phyloP scores from a whole-genome alignment of 805 yeast species.

The Candida krabiensis region DNA sequence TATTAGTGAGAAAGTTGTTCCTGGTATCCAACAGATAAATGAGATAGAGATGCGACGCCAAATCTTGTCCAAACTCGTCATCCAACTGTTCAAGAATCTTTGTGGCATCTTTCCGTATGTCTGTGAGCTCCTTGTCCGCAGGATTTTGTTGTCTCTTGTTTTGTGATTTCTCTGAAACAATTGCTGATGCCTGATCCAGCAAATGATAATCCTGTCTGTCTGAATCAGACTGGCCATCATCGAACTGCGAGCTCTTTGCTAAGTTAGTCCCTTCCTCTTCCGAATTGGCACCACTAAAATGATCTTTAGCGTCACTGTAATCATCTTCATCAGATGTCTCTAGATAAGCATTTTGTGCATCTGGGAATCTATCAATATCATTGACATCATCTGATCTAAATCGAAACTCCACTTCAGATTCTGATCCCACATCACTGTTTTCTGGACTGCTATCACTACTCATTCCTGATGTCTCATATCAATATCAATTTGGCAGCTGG shows the following conservation, averaged over 20 bases:
- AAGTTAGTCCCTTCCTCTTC: too few relatives aligned
- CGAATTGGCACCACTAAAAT: slow-evolving; percentile 4
- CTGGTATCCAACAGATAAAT: slow-evolving; percentile 44
- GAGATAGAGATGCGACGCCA: slow-evolving; percentile 66
- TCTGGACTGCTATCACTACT: not conserved
- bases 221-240: too few relatives aligned
- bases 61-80: slow-evolving; percentile 50
- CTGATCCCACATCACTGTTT: not conserved
- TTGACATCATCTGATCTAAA: too few relatives aligned
- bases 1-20: slow-evolving; percentile 37
- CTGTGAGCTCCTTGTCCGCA: slow-evolving; percentile 3
- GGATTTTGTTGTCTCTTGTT: slow-evolving; percentile 1
- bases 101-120: slow-evolving; percentile 17
- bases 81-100: slow-evolving; percentile 42
- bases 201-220: too few relatives aligned
- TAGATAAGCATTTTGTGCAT: not conserved
- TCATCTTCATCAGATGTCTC: slow-evolving; percentile 10
- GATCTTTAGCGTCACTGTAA: slow-evolving; percentile 13
- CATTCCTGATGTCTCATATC: not conserved
- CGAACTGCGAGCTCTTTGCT: too few relatives aligned
- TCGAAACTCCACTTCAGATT: not conserved
- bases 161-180: too few relatives aligned
- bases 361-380: too few relatives aligned
- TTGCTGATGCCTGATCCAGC: too few relatives aligned
- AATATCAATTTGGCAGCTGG: too few relatives aligned